Base-by-base conservation (phyloP, 139 green algal genomes). In the Volvox reticuliferus region DNA sequence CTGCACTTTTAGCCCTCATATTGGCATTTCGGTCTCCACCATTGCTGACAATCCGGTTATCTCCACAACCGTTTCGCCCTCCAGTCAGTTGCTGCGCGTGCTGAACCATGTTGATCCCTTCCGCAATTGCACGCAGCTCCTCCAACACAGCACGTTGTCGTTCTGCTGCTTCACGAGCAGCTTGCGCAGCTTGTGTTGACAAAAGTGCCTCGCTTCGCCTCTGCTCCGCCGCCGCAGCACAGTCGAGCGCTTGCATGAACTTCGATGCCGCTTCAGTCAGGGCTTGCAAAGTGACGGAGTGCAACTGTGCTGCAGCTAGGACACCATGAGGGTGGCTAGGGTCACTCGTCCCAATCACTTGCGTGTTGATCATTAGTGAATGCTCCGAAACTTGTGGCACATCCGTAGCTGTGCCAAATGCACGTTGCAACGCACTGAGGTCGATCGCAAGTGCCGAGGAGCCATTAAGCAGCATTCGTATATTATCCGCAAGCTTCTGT, bases 271-370 rank as follows among this genome's bases (percentile, higher is more conserved):
- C 86, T n/a, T 90, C 86, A 1, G 86, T 12, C 32, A 90, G 19
- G 0, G 86, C 73, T 55, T 90, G 86, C 71, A 90, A 55, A 0
- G 73, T 90, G 12, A 90, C 86, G 50, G 86, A 90, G 30, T 90
- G 86, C n/a, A 90, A n/a, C 73, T 90, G 86, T 22, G 86, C 71
- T 16, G 50, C 50, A 0, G 86, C 71, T 55, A 90, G n/a, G 18
- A 76, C 19, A 0, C 73, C 61, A 21, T 76, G 81, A 19, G 22
- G 75, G 75, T 61, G 13, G 33, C 30, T 55, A 20, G 75, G 32
- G 75, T 81, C 32, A 61, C 44, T 55, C 44, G 44, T 55, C 44
- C 9, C 44, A 55, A 14, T 55, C 5, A 5, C 44, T 55, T 55
- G 44, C 44, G 44, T 55, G 44, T 55, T 55, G 44, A 55, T 55